Conservation (phyloP, 192 early-diverging fungal genomes). For the Linderina pennispora region DNA sequence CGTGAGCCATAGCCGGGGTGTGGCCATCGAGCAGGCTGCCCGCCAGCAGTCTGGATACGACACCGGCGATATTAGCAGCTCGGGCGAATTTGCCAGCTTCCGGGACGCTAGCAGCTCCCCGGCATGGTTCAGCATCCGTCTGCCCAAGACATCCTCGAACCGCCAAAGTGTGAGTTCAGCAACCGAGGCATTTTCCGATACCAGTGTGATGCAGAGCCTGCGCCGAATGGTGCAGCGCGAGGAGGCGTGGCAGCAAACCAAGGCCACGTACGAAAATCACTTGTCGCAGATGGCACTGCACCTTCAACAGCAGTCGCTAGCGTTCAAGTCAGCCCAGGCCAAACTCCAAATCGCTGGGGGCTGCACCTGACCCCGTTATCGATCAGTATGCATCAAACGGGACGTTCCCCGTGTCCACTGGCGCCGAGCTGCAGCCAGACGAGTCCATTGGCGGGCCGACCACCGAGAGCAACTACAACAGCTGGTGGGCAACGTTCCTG, state of each 20-base stretch:
- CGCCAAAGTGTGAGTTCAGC: too few species aligned
- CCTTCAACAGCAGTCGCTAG: slow-evolving; percentile 21
- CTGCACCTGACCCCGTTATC: background rate
- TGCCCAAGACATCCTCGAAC: too few species aligned
- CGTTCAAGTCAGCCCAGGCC: slow-evolving; percentile 5
- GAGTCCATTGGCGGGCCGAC: too few species aligned
- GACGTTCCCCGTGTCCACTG: too few species aligned
- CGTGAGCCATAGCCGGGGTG: too few species aligned
- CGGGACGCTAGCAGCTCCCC: slow-evolving; percentile 42
- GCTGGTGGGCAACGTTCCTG: slow-evolving; percentile 41
- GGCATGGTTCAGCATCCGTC: slow-evolving; percentile 12
- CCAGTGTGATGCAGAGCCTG: slow-evolving; percentile 18
- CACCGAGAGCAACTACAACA: too few species aligned
- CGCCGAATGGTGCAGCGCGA: slow-evolving; percentile 35
- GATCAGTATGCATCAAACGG: background rate
- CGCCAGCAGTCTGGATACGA: slow-evolving; percentile 1
- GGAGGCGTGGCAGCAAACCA: slow-evolving; percentile 14
- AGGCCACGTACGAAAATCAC: slow-evolving; percentile 22
- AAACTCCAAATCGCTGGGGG: slow-evolving; percentile 11
- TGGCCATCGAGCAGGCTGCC: background rate
- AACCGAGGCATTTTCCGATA: too few species aligned
- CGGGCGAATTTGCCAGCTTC: slow-evolving; percentile 34
- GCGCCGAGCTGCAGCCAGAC: too few species aligned
- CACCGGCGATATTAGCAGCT: slow-evolving; percentile 29
- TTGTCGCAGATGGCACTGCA: slow-evolving; percentile 37